Evolutionary conservation across 108 stramenopile species (phyloP), one percentile per base, ranked within the genome.

Genomic region (Skeletonema grethae): DNA sequence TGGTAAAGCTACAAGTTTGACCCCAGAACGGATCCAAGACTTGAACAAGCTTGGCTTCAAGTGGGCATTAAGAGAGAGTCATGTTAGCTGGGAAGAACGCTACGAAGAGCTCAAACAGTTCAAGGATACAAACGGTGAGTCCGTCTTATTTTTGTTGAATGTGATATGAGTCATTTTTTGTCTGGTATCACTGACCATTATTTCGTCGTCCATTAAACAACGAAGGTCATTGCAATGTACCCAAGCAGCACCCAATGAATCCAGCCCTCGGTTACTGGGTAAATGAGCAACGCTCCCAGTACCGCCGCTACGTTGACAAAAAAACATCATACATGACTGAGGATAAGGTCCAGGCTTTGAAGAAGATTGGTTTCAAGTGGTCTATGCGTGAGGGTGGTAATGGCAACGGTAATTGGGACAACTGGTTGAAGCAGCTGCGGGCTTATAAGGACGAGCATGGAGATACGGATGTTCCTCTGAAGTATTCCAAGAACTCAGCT

Each of bases 241-340:
- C 79, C n/a, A 75, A 80, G 53, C 56, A 57, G 22, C 75, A 80
- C 43, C 11, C 38, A 11, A 38, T 69, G 38, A 69, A 80, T 70
- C 74, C 79, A 34, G 61, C 69, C 35, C 48, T 80, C 12, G 79
- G 79, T 10, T 80, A 75, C 36, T 80, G 79, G 79, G 79, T 80
- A 16, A 75, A 75, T 39, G 73, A 75, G 35, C 79, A 80, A 62
- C 57, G 79, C 6, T 70, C 63, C 35, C 79, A 80, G 55, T 80
- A 80, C 67, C 67, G 74, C 1, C 68, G 73, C 36, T 16, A 57
- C 46, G 13, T 61, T 30, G 69, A 75, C 61, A 70, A 70, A 20
- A 75, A 76, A 61, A 20, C 68, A 18, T 65, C 57, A 0, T 76
- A 69, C 31, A 70, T 80, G 79, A 80, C 73, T 10, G 39, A 76